These are phyloP conservation scores for Cocos nucifera DNA, from an alignment of 176 grass and related monocot species.

Conservation along the genomic window DNA sequence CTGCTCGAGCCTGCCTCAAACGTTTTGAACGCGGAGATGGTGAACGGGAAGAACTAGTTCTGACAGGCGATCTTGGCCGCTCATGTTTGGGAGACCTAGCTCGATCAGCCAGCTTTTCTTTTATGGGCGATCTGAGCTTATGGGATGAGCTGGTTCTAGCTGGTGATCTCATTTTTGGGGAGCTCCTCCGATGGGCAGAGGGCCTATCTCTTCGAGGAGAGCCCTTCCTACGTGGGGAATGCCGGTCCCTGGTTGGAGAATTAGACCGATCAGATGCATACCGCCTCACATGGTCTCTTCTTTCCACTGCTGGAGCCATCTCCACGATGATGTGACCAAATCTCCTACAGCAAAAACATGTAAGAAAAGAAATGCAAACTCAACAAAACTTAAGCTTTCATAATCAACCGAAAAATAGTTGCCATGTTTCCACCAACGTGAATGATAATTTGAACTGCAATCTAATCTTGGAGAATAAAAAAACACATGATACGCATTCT, in stretches of 20 bases:
- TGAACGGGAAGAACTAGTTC: slow-evolving; percentile 20
- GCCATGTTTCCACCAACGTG: too few species aligned
- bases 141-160: slow-evolving; percentile 13
- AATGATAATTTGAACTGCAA: too few species aligned
- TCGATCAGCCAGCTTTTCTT: slow-evolving; percentile 34
- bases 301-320: slow-evolving; percentile 64
- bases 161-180: slow-evolving; percentile 26
- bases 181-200: slow-evolving; percentile 21
- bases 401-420: too few species aligned
- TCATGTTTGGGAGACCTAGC: slow-evolving; percentile 30
- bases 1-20: slow-evolving; percentile 31
- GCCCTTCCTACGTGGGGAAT: slow-evolving; percentile 25
- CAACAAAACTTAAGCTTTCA: too few species aligned
- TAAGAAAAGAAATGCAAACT: neutral
- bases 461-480: too few species aligned
- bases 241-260: slow-evolving; percentile 44
- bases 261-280: slow-evolving; percentile 26
- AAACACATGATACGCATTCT: too few species aligned
- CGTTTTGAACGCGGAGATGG: slow-evolving; percentile 44
- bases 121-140: slow-evolving; percentile 24
- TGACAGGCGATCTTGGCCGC: slow-evolving; percentile 15
- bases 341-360: neutral
- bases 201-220: slow-evolving; percentile 51
- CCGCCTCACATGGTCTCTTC: slow-evolving; percentile 33
- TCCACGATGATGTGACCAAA: neutral